A percentile compares a stretch with the other conserved stretches of the same genome.
phyloP scores from a whole-genome alignment of 345 rosid genomes.

The Arabidopsis suecica region DNA sequence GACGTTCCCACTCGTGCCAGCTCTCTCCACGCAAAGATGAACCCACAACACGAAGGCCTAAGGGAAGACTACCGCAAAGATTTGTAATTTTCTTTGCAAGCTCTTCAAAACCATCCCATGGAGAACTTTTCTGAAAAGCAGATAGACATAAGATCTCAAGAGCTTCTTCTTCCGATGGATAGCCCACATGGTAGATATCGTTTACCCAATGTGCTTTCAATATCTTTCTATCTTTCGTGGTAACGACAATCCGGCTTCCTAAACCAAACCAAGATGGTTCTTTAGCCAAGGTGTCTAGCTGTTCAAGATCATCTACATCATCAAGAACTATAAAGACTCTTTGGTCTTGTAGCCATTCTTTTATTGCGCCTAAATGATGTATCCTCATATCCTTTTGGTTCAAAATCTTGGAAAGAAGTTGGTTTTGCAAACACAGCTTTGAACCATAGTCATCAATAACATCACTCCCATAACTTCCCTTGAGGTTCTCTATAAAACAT shows the following conservation, averaged over 20 bases:
- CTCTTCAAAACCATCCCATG: background rate
- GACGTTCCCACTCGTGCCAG: constrained; percentile 25
- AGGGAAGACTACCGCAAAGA: constrained; percentile 34
- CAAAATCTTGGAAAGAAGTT: background rate
- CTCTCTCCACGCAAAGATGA: constrained; percentile 5
- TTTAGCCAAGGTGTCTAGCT: constrained; percentile 51
- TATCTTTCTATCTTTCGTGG: constrained; percentile 51
- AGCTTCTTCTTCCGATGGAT: background rate
- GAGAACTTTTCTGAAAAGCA: constrained; percentile 15
- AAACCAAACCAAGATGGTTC: constrained; percentile 45
- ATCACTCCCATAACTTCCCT: background rate
- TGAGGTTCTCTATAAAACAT: background rate
- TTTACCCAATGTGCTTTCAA: background rate
- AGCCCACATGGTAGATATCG: background rate
- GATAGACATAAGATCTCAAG: constrained; percentile 11
- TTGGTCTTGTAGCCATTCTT: background rate
- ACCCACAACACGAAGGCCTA: constrained; percentile 45
- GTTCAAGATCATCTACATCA: constrained; percentile 51
- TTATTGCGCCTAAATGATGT: background rate
- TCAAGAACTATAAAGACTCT: constrained; percentile 39
- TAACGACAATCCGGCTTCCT: constrained; percentile 60
- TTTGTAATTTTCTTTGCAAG: background rate
- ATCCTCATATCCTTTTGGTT: constrained; percentile 15
- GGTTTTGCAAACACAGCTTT: background rate
- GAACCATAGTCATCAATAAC: background rate